A percentile compares a stretch with the other conserved stretches of the same genome.
Conservation (phyloP, 164 flowering plant species). For the Stephania yunnanensis region DNA sequence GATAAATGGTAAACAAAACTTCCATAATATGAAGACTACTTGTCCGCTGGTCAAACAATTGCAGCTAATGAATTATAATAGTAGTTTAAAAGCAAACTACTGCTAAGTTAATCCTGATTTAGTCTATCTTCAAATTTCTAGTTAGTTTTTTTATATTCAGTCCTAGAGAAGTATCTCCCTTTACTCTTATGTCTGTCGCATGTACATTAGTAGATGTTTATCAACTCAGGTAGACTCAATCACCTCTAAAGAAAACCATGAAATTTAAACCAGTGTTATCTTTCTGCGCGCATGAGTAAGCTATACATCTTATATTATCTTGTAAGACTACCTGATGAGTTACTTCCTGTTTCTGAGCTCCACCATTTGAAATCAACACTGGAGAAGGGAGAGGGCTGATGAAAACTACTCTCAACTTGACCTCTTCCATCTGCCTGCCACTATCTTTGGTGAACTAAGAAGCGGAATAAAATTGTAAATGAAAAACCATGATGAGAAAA, state of each 20-base stretch:
- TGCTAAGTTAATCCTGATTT: neutral
- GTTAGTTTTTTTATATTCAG: neutral
- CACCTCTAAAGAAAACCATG: neutral
- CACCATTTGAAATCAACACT: conserved; percentile 38
- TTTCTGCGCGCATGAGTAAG: conserved; percentile 2
- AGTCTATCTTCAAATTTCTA: neutral
- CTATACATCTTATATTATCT: conserved; percentile 10
- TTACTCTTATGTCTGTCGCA: neutral
- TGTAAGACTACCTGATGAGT: conserved; percentile 18
- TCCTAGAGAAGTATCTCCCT: neutral
- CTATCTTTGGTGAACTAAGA: conserved; percentile 64
- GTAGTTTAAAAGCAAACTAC: neutral
- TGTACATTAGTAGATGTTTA: conserved; percentile 4
- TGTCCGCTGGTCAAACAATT: neutral
- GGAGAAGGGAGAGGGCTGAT: conserved; percentile 57
- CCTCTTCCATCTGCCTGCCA: conserved; percentile 59
- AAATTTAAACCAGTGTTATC: too few relatives aligned
- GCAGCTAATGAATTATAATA: neutral
- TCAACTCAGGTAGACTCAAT: neutral
- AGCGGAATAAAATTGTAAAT: conserved; percentile 14
- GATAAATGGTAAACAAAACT: too few relatives aligned
- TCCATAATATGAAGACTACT: too few relatives aligned
- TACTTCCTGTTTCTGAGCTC: conserved; percentile 27
- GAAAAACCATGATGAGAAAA: conserved; percentile 12
- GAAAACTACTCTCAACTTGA: conserved; percentile 62